Conservation (phyloP, 1,139 yeast species). For the Protomyces pachydermus region DNA sequence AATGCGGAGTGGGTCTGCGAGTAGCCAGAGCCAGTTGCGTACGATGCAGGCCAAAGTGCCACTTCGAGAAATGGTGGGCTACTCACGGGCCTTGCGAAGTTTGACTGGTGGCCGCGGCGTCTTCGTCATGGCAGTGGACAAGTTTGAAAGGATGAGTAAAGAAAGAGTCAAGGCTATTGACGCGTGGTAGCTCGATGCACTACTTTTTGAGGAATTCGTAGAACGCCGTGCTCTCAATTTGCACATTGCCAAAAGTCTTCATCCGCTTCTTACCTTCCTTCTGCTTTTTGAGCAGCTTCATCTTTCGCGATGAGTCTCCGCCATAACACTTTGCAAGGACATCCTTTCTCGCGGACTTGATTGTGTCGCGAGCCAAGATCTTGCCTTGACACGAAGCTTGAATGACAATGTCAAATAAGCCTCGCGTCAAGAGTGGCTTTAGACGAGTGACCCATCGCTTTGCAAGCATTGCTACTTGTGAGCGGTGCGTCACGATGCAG, state of each 20-base stretch:
- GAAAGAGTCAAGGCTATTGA: not conserved
- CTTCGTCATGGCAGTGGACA: constrained; percentile 69
- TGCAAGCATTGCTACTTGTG: constrained; percentile 69
- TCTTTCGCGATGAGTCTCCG: constrained; percentile 83
- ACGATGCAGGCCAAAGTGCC: constrained; percentile 73
- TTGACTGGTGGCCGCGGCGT: constrained; percentile 87
- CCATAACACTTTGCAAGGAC: constrained; percentile 86
- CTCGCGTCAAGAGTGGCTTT: constrained; percentile 70
- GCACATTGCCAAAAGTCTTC: constrained; percentile 72
- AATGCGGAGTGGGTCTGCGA: constrained; percentile 36
- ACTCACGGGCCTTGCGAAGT: constrained; percentile 68
- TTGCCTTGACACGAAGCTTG: constrained; percentile 85
- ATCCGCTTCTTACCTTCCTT: constrained; percentile 88
- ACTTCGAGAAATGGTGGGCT: constrained; percentile 83
- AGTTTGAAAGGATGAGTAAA: constrained; percentile 58
- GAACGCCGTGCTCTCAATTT: constrained; percentile 27
- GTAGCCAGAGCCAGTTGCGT: constrained; percentile 32
- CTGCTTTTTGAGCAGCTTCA: constrained; percentile 80
- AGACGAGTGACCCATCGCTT: constrained; percentile 77
- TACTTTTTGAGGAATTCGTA: constrained; percentile 17
- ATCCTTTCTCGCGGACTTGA: constrained; percentile 88
- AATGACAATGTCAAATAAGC: constrained; percentile 84
- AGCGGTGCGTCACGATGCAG: constrained; percentile 79
- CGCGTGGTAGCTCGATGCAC: not conserved
- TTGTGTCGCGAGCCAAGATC: constrained; percentile 85